Conservation (phyloP, 805 yeast species). For the Candida hungchunana region DNA sequence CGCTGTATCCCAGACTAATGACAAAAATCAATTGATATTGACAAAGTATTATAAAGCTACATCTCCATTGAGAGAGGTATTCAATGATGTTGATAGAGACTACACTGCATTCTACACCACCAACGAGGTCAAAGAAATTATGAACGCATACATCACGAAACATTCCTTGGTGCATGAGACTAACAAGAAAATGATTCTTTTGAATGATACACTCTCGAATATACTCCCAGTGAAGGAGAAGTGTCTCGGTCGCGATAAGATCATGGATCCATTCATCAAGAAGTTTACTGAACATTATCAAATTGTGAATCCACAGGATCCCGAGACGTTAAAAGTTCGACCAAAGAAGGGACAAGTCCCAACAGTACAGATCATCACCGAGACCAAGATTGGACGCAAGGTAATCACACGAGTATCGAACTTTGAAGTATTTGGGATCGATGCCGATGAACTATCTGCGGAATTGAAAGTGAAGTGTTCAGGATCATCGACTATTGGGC, state of each 20-base stretch:
- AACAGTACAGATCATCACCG: conserved; percentile 59
- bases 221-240: conserved; percentile 33
- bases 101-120: conserved; percentile 43
- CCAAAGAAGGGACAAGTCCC: conserved; percentile 63
- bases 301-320: conserved; percentile 33
- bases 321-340: conserved; percentile 39
- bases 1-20: conserved; percentile 23
- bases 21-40: conserved; percentile 31
- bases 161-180: conserved; percentile 46
- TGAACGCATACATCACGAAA: conserved; percentile 52
- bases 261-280: conserved; percentile 39
- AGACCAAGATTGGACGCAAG: conserved; percentile 78
- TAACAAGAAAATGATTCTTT: conserved; percentile 48
- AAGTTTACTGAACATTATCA: conserved; percentile 46
- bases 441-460: conserved; percentile 59
- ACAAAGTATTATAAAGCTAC: conserved; percentile 62
- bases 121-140: conserved; percentile 47
- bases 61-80: conserved; percentile 41
- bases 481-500: conserved; percentile 77
- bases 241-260: conserved; percentile 32
- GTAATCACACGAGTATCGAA: conserved; percentile 69
- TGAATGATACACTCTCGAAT: conserved; percentile 51
- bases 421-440: conserved; percentile 63
- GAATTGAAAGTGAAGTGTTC: conserved; percentile 78
- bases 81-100: conserved; percentile 38